Percentiles rank a stretch among this genome's conserved stretches.
phyloP scores from a whole-genome alignment of 1,139 yeast species.

The Sugiyamaella paludigena region DNA sequence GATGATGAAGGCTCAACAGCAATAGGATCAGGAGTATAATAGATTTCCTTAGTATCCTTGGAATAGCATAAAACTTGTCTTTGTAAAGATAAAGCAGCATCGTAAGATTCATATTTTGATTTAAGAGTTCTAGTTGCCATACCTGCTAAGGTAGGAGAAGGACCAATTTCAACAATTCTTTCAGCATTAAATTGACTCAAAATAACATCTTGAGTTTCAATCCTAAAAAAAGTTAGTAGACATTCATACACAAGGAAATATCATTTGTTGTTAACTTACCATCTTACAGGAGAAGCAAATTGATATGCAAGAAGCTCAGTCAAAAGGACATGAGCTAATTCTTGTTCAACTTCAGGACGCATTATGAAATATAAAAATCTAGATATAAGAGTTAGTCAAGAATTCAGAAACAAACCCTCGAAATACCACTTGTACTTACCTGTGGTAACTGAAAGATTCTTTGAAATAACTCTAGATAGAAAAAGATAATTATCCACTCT shows the following conservation, averaged over 20 bases:
- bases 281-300: conserved; percentile 98
- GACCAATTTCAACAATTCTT: conserved; percentile 97
- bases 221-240: conserved; percentile 37
- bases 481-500: too few species aligned
- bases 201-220: conserved; percentile 97
- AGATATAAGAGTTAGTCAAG: not conserved
- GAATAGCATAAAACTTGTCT: conserved; percentile 96
- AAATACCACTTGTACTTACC: too few species aligned
- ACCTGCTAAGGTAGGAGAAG: conserved; percentile 97
- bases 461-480: too few species aligned
- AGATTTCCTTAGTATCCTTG: conserved; percentile 92
- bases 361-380: conserved; percentile 40
- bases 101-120: conserved; percentile 95
- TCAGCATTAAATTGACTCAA: conserved; percentile 92
- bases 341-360: conserved; percentile 99
- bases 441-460: too few species aligned
- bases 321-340: conserved; percentile 87
- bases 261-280: conserved; percentile 45
- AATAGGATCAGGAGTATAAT: conserved; percentile 87
- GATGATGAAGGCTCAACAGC: conserved; percentile 50
- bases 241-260: not conserved
- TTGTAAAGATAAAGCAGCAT: conserved; percentile 93
- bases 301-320: conserved; percentile 97
- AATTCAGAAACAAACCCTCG: too few species aligned
- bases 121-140: conserved; percentile 97